phyloP scores from a whole-genome alignment of 495 filamentous ascomycete genomes.

The Jackrogersella multiformis region DNA sequence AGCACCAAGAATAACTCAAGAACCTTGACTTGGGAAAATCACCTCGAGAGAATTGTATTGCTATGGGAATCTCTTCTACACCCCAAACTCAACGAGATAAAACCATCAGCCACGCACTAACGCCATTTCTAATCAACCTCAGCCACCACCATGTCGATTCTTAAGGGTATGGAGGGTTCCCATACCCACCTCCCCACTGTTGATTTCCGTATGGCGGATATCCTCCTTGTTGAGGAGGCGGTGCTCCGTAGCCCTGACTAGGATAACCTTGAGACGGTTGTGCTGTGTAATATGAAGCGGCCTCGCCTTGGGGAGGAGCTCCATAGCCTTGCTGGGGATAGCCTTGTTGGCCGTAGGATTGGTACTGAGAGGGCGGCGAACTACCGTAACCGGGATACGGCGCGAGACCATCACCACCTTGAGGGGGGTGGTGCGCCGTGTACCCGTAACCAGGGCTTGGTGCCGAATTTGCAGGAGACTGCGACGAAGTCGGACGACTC shows the following conservation, averaged over 20 bases:
- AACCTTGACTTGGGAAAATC: background rate
- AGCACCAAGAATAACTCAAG: background rate
- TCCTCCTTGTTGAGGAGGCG: conserved; percentile 33
- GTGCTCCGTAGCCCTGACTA: conserved; percentile 34
- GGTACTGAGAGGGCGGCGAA: conserved; percentile 16
- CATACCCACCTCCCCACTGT: conserved; percentile 40
- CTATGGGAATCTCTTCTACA: conserved; percentile 13
- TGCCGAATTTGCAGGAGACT: conserved; percentile 19
- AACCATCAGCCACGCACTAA: background rate
- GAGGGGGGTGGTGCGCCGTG: conserved; percentile 16
- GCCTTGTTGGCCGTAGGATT: conserved; percentile 26
- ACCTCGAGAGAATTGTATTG: background rate
- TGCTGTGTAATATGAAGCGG: conserved; percentile 39
- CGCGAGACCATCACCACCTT: background rate
- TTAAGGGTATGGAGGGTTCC: conserved; percentile 30
- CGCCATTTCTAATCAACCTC: conserved; percentile 3
- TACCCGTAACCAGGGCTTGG: conserved; percentile 31
- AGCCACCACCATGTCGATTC: background rate
- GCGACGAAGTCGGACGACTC: conserved; percentile 28
- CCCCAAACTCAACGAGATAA: background rate
- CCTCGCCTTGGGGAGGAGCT: conserved; percentile 37
- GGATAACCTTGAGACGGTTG: conserved; percentile 26
- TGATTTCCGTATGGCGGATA: conserved; percentile 34
- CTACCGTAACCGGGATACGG: conserved; percentile 22
- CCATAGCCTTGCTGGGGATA: conserved; percentile 29